Evolutionary conservation across 2,329 filamentous ascomycete species (phyloP).

Genomic region (Colletotrichum gigasporum): DNA sequence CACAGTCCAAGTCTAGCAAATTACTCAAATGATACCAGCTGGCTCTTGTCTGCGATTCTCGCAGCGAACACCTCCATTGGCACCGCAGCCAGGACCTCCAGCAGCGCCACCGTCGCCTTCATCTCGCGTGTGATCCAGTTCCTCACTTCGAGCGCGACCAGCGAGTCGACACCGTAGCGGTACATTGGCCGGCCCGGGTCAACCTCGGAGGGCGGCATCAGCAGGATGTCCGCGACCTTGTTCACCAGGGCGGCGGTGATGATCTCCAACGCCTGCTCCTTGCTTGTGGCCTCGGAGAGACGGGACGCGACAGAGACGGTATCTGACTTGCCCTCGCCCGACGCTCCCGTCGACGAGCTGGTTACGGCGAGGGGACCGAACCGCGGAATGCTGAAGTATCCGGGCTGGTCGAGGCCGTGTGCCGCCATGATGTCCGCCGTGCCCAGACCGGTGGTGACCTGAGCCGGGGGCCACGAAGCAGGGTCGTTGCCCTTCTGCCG

Average conservation of each 20-base stretch:
- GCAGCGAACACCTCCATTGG: neutral
- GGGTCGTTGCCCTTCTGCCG: neutral
- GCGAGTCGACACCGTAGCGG: slow-evolving; percentile 11
- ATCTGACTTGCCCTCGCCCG: neutral
- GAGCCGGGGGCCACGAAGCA: neutral
- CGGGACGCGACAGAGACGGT: neutral
- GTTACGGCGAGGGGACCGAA: neutral
- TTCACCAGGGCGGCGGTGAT: slow-evolving; percentile 4
- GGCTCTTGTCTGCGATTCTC: neutral
- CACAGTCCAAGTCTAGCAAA: too few species aligned
- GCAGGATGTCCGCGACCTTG: neutral
- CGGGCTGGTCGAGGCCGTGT: neutral
- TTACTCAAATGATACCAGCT: neutral
- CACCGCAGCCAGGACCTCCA: neutral
- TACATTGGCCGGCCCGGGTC: neutral
- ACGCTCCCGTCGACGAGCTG: neutral
- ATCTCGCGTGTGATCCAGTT: neutral
- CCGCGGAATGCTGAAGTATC: neutral
- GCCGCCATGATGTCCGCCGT: neutral
- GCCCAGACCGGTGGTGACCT: neutral
- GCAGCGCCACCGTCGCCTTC: neutral
- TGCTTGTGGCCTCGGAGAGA: neutral
- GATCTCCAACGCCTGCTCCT: neutral
- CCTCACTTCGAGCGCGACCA: slow-evolving; percentile 9
- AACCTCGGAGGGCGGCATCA: neutral